Conservation (phyloP, 306 rosid species). For the Cicer chorassanicum region DNA sequence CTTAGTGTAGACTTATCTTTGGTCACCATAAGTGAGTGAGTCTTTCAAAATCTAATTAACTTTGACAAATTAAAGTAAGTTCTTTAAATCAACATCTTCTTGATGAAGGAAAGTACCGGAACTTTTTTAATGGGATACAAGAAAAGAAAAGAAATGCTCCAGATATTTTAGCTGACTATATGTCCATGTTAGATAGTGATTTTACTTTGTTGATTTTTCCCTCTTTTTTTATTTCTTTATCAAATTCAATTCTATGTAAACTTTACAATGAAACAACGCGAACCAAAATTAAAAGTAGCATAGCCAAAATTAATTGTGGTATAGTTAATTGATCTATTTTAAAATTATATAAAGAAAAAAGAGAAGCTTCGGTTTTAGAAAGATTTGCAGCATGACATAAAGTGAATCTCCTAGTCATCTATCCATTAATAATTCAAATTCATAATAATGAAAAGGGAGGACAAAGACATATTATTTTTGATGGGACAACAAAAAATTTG, state of each 20-base stretch:
- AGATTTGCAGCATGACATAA: slow-evolving; percentile 38
- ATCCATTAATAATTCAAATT: slow-evolving; percentile 49
- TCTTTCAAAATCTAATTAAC: slow-evolving; percentile 37
- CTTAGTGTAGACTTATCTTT: too few species aligned
- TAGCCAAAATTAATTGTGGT: too few species aligned
- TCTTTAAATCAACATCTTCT: slow-evolving; percentile 58
- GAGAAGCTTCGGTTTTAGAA: slow-evolving; percentile 43
- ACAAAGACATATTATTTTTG: background rate
- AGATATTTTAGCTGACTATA: slow-evolving; percentile 50
- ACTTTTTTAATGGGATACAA: slow-evolving; percentile 51
- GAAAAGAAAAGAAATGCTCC: slow-evolving; percentile 50
- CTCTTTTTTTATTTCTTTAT: background rate
- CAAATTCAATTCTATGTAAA: slow-evolving; percentile 30
- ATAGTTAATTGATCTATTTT: too few species aligned
- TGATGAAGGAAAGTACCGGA: slow-evolving; percentile 66
- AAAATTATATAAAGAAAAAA: background rate
- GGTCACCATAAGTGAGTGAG: background rate
- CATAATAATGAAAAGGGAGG: slow-evolving; percentile 22
- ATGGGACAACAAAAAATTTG: too few species aligned
- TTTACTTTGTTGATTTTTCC: slow-evolving; percentile 34
- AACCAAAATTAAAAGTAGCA: background rate
- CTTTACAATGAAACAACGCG: slow-evolving; percentile 17
- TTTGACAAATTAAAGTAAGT: slow-evolving; percentile 1
- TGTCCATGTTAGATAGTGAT: slow-evolving; percentile 37
- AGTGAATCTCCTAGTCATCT: slow-evolving; percentile 58